A percentile compares a stretch with the other conserved stretches of the same genome.
Conservation (phyloP, 129 eudicot species). For the Logfia minima region DNA sequence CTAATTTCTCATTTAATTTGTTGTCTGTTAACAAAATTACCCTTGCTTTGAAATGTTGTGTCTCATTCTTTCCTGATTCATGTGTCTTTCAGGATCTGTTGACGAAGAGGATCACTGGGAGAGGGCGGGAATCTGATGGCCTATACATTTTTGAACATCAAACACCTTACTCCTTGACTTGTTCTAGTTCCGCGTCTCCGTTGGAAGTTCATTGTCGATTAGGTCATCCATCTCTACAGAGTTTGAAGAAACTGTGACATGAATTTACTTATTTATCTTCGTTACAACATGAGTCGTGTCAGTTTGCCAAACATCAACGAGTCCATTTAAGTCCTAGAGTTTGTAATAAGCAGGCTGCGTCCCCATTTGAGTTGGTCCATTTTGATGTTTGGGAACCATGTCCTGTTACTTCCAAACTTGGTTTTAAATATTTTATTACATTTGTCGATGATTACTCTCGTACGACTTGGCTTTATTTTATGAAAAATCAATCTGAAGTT, state of each 20-base stretch:
- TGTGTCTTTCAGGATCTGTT: neutral
- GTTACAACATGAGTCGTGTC: neutral
- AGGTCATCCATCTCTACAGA: neutral
- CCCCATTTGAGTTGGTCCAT: neutral
- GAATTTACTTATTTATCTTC: neutral
- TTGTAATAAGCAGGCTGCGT: neutral
- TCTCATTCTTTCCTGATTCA: neutral
- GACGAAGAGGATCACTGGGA: neutral
- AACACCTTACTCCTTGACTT: no score
- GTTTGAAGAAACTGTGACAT: neutral
- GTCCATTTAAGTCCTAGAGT: neutral
- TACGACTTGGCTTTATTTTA: neutral
- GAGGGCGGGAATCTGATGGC: neutral
- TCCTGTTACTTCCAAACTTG: neutral
- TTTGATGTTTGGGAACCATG: neutral
- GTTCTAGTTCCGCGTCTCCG: no score
- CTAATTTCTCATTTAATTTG: conserved; percentile 2
- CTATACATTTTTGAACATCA: neutral
- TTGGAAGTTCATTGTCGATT: neutral
- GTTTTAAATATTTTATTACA: neutral
- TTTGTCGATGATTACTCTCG: neutral
- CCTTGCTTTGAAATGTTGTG: neutral
- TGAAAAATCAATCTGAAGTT: neutral
- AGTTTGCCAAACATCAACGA: neutral
- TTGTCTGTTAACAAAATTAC: neutral